Conservation (phyloP, 306 rosid genomes). For the Rubus parviflorus region DNA sequence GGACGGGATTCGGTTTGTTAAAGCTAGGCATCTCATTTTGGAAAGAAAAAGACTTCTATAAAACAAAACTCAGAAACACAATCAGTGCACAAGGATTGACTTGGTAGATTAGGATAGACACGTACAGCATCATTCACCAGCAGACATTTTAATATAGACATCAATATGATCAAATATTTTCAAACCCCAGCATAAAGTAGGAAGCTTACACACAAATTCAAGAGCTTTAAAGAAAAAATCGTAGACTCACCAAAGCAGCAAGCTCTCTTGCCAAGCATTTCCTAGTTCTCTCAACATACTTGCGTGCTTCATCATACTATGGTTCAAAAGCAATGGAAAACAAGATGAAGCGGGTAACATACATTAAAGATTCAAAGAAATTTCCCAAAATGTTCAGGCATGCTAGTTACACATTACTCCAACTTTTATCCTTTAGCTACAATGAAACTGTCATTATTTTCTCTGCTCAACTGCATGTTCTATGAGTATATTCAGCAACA, state of each 20-base stretch:
- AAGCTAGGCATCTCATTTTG: too few species aligned
- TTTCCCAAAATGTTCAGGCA: neutral
- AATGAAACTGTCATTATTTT: neutral
- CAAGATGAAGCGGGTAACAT: constrained; percentile 5
- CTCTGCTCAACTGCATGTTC: neutral
- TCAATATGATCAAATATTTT: neutral
- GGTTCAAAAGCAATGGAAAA: constrained; percentile 10
- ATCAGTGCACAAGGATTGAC: neutral
- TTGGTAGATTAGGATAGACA: neutral
- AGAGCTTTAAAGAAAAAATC: neutral
- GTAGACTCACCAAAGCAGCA: constrained; percentile 84
- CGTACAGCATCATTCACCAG: neutral
- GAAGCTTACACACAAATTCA: neutral
- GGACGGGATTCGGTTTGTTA: too few species aligned
- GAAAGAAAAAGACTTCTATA: too few species aligned
- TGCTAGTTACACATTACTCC: neutral
- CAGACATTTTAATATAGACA: neutral
- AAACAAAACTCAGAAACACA: neutral
- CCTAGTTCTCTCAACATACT: constrained; percentile 94
- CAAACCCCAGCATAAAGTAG: neutral
- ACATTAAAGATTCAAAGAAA: neutral
- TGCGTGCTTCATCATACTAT: constrained; percentile 94
- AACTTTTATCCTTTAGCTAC: constrained; percentile 3
- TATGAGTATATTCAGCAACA: too few species aligned
- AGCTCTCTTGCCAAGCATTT: constrained; percentile 98